A percentile compares a stretch with the other conserved stretches of the same genome.
Conservation (phyloP, 495 filamentous ascomycete genomes). For the Penicillium goetzii region DNA sequence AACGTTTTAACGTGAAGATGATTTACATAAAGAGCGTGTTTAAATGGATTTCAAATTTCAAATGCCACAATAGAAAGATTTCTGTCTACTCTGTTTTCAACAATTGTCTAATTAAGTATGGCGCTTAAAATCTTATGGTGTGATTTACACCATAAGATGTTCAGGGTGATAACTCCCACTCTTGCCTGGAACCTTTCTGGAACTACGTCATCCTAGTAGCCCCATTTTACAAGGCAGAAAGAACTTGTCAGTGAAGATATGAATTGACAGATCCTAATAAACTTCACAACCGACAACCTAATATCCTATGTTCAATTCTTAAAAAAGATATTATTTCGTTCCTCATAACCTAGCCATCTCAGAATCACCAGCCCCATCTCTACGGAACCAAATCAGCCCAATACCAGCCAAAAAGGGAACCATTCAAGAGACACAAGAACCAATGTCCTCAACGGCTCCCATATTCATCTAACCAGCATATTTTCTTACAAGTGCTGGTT, state of each 20-base stretch:
- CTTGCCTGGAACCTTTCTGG: not conserved
- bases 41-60: not conserved
- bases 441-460: not conserved
- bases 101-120: no score
- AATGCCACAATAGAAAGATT: not conserved
- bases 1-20: not conserved
- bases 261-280: not conserved
- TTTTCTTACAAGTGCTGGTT: constrained; percentile 57
- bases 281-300: not conserved
- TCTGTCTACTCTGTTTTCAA: no score
- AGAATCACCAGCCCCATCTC: constrained; percentile 4
- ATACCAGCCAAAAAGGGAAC: not conserved
- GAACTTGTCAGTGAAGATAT: not conserved
- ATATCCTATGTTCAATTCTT: not conserved
- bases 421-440: not conserved
- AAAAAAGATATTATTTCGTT: constrained; percentile 9
- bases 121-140: not conserved
- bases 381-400: constrained; percentile 7
- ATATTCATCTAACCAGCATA: not conserved
- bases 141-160: no score
- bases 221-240: not conserved
- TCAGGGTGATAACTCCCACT: not conserved
- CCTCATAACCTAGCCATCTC: constrained; percentile 18
- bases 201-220: not conserved
- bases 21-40: not conserved